Evolutionary conservation across 148 eudicot species (phyloP), one percentile per base, ranked within the genome.

Genomic region (Nepenthes mirabilis): DNA sequence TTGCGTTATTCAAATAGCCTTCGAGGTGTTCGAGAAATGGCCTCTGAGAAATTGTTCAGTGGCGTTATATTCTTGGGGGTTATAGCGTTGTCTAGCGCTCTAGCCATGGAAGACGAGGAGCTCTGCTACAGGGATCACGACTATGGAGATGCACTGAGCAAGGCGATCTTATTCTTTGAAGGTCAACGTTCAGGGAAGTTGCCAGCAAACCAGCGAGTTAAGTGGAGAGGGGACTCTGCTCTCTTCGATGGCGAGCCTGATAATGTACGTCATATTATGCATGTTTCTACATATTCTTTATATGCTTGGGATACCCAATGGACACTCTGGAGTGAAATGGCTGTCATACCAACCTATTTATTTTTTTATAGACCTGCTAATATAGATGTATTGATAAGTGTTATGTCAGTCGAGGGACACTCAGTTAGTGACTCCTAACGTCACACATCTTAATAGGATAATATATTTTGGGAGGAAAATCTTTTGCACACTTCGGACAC

Each of bases 161-260:
- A 87, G 72, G 79, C 89, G 14, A 87, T 91, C 32, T 61, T 91
- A 70, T 91, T 91, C 77, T 91, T 87, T 14, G 97, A 91, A 83
- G 97, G 97, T 2, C 97, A 91, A 60, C 75, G 97, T 3, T 91
- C 97, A 0, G 97, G 97, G 12, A 84, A 85, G 62, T 73, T 91
- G 62, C 87, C 95, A 0, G 32, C 57, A 2, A 72, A 10, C 66
- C 97, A 85, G 35, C 69, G 95, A 64, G 95, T 79, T 1, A 71
- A 70, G 57, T 91, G 97, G 97, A 83, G 97, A 68, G 89, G 72
- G 33, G 87, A 87, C 65, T 91, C 97, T 34, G 95, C 91, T 33
- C 83, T 87, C 67, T 70, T 65, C 0, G 95, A 91, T 58, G 95
- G 95, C 74, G 67, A 62, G 1, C 66, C 66, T 45, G 79, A 77